Conservation (phyloP, 805 yeast genomes). For the Blastobotrys terrestris region DNA sequence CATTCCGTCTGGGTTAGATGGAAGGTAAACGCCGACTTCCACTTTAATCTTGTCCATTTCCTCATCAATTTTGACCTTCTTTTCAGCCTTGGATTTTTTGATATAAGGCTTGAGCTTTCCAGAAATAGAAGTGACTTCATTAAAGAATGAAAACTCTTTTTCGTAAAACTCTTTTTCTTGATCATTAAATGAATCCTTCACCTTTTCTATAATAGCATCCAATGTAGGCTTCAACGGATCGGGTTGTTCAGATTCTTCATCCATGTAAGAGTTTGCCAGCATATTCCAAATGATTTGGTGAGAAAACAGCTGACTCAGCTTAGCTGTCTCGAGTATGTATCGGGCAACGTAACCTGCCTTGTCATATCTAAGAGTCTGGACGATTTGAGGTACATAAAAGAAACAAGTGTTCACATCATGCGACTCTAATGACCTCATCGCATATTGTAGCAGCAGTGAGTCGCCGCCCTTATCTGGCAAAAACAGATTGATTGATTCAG, state of each 20-base stretch:
- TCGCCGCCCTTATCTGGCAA: slow-evolving; percentile 62
- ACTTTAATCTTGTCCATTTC: slow-evolving; percentile 79
- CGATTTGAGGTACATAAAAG: slow-evolving; percentile 97
- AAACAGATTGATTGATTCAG: slow-evolving; percentile 78
- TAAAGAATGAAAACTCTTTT: slow-evolving; percentile 81
- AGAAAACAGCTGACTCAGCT: slow-evolving; percentile 83
- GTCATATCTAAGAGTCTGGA: slow-evolving; percentile 84
- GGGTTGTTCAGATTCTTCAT: slow-evolving; percentile 76
- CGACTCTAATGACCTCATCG: slow-evolving; percentile 81
- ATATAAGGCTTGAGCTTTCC: slow-evolving; percentile 93
- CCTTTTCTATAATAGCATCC: slow-evolving; percentile 61
- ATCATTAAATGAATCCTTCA: slow-evolving; percentile 55
- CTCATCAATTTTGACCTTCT: slow-evolving; percentile 91
- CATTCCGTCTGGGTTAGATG: slow-evolving; percentile 95
- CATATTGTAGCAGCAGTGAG: slow-evolving; percentile 71
- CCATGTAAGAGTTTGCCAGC: slow-evolving; percentile 86
- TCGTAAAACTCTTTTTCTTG: slow-evolving; percentile 65
- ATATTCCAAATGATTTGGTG: slow-evolving; percentile 99
- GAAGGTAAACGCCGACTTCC: slow-evolving; percentile 80
- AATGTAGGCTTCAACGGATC: slow-evolving; percentile 78
- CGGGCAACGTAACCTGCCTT: slow-evolving; percentile 77
- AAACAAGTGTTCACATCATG: slow-evolving; percentile 85
- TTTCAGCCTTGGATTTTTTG: slow-evolving; percentile 91
- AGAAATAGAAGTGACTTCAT: slow-evolving; percentile 86
- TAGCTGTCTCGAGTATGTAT: slow-evolving; percentile 86